Evolutionary conservation across 1,139 yeast genomes (phyloP), one percentile per base, ranked within the genome.

Genomic region (Debaryomyces nepalensis): DNA sequence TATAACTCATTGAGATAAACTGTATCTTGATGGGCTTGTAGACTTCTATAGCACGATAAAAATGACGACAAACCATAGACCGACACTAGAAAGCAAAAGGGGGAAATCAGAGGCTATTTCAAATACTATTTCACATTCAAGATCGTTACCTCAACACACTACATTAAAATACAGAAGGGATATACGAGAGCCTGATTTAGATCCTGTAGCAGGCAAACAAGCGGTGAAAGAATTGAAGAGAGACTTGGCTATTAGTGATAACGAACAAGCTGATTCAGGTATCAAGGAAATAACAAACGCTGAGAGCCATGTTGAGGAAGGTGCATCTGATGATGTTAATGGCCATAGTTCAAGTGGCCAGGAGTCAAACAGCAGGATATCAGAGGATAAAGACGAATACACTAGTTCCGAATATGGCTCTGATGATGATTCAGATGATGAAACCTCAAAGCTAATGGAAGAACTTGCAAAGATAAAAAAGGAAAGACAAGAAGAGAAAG

Each of bases 41-140:
- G 24, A 14, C 16, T 23, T n/a, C 15, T 19, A n/a, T 2, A 10
- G 10, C 14, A 26, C 18, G 18, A 16, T 16, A 27, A 29, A n/a
- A 29, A 88, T 88, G 96, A 86, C 96, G 1, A 84, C 96, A 2
- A 93, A 95, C 37, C 96, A 88, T 58, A 76, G 95, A 59, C 97
- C 97, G 0, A 88, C 95, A 6, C 75, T 88, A 48, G 97, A 90
- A 56, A 87, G 93, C 46, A 90, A 95, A 44, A 76, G 82, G 53
- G 97, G 97, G 4, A 79, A 78, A 51, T 70, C 68, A 22, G 64
- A 75, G 40, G 54, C 55, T 2, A 70, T 73, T 19, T 47, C 51
- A 11, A 70, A 70, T 41, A 60, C 77, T 32, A 87, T 84, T 9
- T 62, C 71, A 10, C 96, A 89, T 60, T 75, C 89, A 2, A 68